Percentiles rank a stretch among this genome's conserved stretches.
These are phyloP conservation scores for Plectranthus barbatus DNA, from an alignment of 257 asterid species.

Conservation along the genomic window DNA sequence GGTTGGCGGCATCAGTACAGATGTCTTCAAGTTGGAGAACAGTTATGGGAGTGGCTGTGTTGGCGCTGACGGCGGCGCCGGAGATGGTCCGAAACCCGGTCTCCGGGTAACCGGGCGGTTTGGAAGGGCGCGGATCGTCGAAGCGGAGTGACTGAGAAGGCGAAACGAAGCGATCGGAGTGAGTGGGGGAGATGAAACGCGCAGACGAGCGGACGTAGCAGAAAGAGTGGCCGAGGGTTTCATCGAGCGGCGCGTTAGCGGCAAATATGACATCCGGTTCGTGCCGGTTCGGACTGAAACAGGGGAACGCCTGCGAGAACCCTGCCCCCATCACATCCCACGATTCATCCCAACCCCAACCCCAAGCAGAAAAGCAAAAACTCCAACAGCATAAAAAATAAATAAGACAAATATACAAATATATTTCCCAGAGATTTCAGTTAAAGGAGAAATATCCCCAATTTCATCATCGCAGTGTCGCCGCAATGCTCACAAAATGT, in stretches of 20 bases:
- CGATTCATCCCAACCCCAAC: slow-evolving; percentile 69
- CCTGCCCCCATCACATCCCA: slow-evolving; percentile 93
- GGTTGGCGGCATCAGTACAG: slow-evolving; percentile 33
- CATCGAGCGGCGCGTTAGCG: slow-evolving; percentile 69
- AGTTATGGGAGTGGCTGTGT: slow-evolving; percentile 73
- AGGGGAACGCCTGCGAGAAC: slow-evolving; percentile 78
- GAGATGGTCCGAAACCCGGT: slow-evolving; percentile 93
- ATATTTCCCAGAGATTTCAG: background rate
- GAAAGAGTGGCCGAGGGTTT: slow-evolving; percentile 96
- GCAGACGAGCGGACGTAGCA: slow-evolving; percentile 97
- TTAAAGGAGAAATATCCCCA: background rate
- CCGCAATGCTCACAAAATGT: background rate
- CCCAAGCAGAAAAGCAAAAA: no score
- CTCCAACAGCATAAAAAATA: slow-evolving; percentile 10
- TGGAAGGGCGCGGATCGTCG: slow-evolving; percentile 55
- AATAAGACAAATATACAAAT: no score
- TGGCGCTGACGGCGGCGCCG: slow-evolving; percentile 92
- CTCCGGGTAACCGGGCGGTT: slow-evolving; percentile 43
- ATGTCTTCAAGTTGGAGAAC: slow-evolving; percentile 54
- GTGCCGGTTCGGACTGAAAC: slow-evolving; percentile 59
- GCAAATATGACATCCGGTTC: slow-evolving; percentile 57
- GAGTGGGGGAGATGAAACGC: slow-evolving; percentile 76
- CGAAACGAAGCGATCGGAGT: slow-evolving; percentile 83
- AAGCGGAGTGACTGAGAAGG: slow-evolving; percentile 91
- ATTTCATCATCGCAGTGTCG: background rate